Percentiles rank a stretch among this genome's conserved stretches.
Conservation (phyloP, 305 asterid species). For the Fraxinus greggii region DNA sequence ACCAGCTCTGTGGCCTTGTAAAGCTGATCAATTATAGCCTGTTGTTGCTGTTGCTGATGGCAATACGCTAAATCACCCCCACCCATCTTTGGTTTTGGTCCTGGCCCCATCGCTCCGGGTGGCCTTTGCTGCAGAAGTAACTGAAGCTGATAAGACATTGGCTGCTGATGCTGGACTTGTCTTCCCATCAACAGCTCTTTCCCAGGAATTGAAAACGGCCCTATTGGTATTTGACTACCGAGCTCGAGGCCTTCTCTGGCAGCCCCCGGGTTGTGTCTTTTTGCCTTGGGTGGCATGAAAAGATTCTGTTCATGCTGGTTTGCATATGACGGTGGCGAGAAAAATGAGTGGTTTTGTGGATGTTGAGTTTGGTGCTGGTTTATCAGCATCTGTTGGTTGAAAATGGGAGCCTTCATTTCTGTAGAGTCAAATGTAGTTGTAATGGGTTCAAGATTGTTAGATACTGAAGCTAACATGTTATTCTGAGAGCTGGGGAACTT, state of each 20-base stretch:
- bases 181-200: constrained; percentile 23
- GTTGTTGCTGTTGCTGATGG: constrained; percentile 38
- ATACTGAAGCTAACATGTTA: constrained; percentile 30
- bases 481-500: constrained; percentile 28
- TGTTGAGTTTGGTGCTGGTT: constrained; percentile 66
- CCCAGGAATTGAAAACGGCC: constrained; percentile 29
- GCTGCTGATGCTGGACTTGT: constrained; percentile 19
- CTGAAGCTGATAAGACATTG: constrained; percentile 29
- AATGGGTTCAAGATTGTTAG: constrained; percentile 44
- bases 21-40: constrained; percentile 60
- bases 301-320: constrained; percentile 52
- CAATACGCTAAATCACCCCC: constrained; percentile 41
- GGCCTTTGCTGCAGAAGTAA: constrained; percentile 40
- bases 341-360: constrained; percentile 52
- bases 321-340: constrained; percentile 52
- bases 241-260: constrained; percentile 17
- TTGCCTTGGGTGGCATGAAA: constrained; percentile 47
- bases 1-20: constrained; percentile 58
- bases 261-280: constrained; percentile 41
- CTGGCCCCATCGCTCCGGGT: constrained; percentile 16
- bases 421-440: constrained; percentile 44
- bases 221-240: not conserved
- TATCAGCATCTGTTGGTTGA: constrained; percentile 53
- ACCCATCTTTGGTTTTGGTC: constrained; percentile 28
- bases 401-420: constrained; percentile 56